Conservation (phyloP, 1,284 basidiomycete species). For the Abortiporus biennis region DNA sequence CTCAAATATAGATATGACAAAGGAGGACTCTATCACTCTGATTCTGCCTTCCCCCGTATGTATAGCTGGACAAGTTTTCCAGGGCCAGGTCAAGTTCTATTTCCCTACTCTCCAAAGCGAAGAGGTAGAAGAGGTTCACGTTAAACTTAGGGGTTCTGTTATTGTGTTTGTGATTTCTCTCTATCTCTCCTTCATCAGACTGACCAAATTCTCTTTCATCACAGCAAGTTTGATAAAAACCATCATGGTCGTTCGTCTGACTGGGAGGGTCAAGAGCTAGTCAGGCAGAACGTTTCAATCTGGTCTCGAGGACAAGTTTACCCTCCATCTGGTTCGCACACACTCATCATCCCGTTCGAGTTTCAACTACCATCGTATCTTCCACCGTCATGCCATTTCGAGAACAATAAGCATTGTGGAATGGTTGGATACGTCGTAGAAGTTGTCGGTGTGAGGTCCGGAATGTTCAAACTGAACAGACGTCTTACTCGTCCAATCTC, state of each 20-base stretch:
- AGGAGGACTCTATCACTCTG: neutral
- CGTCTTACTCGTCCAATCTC: neutral
- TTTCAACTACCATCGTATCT: neutral
- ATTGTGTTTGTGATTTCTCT: neutral
- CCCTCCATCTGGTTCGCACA: neutral
- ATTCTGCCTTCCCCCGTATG: neutral
- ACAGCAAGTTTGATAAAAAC: neutral
- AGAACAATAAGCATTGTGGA: neutral
- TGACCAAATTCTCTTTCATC: neutral
- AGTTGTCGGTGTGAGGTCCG: neutral
- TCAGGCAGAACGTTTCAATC: neutral
- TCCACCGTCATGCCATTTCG: neutral
- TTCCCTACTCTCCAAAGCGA: neutral
- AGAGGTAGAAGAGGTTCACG: conserved; percentile 3
- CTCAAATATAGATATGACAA: no score
- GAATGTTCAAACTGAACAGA: conserved; percentile 1
- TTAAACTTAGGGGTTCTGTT: conserved; percentile 1
- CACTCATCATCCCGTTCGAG: neutral
- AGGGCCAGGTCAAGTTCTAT: neutral
- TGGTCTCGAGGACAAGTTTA: neutral
- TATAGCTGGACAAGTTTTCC: neutral
- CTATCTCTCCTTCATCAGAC: neutral
- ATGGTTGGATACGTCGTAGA: neutral
- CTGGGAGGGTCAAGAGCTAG: neutral
- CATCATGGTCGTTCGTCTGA: neutral